Conservation (phyloP, 139 green algal genomes). For the Picochlorum sp. region DNA sequence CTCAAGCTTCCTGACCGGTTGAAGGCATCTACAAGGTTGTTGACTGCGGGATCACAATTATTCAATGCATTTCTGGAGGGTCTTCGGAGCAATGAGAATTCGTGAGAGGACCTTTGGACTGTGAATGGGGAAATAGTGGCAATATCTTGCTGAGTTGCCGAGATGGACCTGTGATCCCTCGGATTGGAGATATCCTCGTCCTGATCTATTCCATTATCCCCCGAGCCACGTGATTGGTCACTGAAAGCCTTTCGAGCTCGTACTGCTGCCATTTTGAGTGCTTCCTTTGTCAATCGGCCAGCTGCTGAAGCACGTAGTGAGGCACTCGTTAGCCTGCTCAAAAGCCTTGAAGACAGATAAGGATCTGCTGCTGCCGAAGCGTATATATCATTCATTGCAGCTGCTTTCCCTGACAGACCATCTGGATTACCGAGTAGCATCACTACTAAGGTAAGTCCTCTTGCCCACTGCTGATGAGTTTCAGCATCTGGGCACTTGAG, state of each 20-base stretch:
- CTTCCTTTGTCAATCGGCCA: slow-evolving; percentile 4
- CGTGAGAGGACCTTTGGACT: no score
- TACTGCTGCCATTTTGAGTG: not conserved
- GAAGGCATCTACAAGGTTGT: no score
- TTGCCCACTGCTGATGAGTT: slow-evolving; percentile 12
- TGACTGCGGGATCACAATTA: no score
- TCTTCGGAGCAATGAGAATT: no score
- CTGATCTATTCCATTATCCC: not conserved
- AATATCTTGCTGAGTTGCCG: no score
- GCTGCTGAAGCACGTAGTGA: not conserved
- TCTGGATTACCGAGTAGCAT: slow-evolving; percentile 23
- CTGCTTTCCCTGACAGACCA: slow-evolving; percentile 1
- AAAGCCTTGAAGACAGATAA: not conserved
- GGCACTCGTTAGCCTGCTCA: not conserved
- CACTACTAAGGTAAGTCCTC: slow-evolving; percentile 22
- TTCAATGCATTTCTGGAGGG: no score
- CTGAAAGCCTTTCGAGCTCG: not conserved
- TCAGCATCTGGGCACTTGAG: slow-evolving; percentile 12
- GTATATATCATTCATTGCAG: not conserved
- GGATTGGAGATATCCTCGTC: not conserved
- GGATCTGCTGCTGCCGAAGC: not conserved
- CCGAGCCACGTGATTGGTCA: not conserved
- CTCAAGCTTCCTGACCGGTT: no score
- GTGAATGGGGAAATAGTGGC: no score
- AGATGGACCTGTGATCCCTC: no score